Percentiles rank a stretch among this genome's conserved stretches.
These are phyloP conservation scores for Hydnomerulius pinastri DNA, from an alignment of 768 basidiomycete genomes.

Conservation along the genomic window DNA sequence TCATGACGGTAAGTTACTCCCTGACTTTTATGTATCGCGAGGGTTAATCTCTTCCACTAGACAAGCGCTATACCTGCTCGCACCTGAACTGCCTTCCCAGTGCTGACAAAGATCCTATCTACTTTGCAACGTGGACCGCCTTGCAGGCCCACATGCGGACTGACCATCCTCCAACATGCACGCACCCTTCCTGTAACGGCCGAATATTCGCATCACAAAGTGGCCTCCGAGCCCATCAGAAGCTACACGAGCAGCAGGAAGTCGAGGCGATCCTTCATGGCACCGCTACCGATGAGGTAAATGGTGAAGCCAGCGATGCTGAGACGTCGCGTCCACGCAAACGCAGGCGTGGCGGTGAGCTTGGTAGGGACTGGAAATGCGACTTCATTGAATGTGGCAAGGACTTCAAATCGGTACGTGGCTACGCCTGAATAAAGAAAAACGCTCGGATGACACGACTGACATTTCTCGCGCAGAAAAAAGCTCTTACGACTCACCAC, in stretches of 20 bases:
- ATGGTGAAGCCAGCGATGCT: conserved; percentile 31
- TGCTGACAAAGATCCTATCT: conserved; percentile 40
- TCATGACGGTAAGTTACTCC: conserved; percentile 68
- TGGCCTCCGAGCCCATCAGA: conserved; percentile 78
- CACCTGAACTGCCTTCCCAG: conserved; percentile 55
- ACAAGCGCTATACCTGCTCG: conserved; percentile 83
- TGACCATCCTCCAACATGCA: conserved; percentile 82
- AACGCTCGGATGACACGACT: too few relatives aligned
- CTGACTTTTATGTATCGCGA: not conserved
- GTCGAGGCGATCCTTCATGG: conserved; percentile 49
- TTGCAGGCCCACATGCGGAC: conserved; percentile 81
- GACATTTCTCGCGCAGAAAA: conserved; percentile 55
- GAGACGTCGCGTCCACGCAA: conserved; percentile 43
- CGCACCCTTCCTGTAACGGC: conserved; percentile 64
- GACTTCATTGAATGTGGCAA: conserved; percentile 66
- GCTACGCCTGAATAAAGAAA: too few relatives aligned
- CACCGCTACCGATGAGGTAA: conserved; percentile 23
- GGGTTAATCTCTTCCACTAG: conserved; percentile 40
- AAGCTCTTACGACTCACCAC: conserved; percentile 68
- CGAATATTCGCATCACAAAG: conserved; percentile 74
- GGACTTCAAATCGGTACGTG: conserved; percentile 82
- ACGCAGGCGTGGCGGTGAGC: conserved; percentile 69
- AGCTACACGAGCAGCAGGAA: conserved; percentile 73
- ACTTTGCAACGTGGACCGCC: conserved; percentile 84
- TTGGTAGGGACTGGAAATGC: conserved; percentile 81